Evolutionary conservation across 371 early-diverging fungal species (phyloP).

Genomic region (Mucor irregularis): DNA sequence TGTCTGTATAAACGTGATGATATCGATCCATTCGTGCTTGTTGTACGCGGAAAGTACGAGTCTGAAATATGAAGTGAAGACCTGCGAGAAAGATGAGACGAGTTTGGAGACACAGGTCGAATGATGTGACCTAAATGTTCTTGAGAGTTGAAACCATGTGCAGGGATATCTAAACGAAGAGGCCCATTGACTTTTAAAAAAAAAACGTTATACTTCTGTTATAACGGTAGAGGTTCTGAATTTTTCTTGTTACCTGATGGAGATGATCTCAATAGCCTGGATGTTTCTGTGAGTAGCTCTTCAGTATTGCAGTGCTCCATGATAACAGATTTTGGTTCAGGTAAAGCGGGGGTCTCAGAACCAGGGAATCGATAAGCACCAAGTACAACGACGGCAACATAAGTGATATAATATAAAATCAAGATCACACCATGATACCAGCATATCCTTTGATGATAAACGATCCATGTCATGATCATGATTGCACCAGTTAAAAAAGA

Average conservation of each 20-base stretch:
- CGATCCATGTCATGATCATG: conserved; percentile 59
- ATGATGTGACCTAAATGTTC: conserved; percentile 49
- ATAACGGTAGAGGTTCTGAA: no score
- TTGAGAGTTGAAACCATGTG: conserved; percentile 31
- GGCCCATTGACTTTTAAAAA: conserved; percentile 10
- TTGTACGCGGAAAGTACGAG: conserved; percentile 31
- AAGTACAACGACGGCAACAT: conserved; percentile 57
- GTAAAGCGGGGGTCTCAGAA: conserved; percentile 24
- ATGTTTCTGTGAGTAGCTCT: conserved; percentile 32
- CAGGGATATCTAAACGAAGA: conserved; percentile 31
- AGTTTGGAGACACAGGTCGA: conserved; percentile 43
- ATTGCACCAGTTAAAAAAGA: conserved; percentile 71
- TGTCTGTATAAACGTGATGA: conserved; percentile 34
- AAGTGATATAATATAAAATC: conserved; percentile 54
- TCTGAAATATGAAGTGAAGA: conserved; percentile 35
- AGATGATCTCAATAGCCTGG: conserved; percentile 19
- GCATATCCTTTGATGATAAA: conserved; percentile 59
- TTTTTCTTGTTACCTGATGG: conserved; percentile 12
- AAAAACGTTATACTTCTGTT: no score
- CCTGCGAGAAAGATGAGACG: conserved; percentile 23
- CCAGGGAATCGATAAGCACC: conserved; percentile 36
- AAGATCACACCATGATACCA: conserved; percentile 61
- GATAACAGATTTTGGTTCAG: conserved; percentile 27
- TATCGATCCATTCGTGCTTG: conserved; percentile 42
- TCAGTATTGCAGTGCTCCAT: conserved; percentile 21